These are phyloP conservation scores for Salvia hispanica DNA, from an alignment of 257 asterid species.

Conservation along the genomic window DNA sequence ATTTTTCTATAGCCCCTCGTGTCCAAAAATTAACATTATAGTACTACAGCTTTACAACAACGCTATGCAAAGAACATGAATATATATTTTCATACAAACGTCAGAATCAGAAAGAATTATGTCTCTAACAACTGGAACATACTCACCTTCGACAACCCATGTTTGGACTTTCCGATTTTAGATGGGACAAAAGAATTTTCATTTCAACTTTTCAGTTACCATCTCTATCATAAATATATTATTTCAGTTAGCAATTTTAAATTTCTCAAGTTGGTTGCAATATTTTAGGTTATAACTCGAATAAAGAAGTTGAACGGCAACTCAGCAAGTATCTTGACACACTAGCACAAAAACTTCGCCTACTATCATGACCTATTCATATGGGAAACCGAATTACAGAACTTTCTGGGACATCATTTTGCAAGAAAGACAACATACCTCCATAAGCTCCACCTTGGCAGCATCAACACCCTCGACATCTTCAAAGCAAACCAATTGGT, in stretches of 20 bases:
- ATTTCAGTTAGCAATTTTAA: constrained; percentile 5
- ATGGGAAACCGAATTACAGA: not conserved
- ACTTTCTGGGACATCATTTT: not conserved
- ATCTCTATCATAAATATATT: not conserved
- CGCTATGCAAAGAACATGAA: not conserved
- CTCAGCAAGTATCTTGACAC: constrained; percentile 10
- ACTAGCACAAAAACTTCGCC: not conserved
- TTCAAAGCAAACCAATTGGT: constrained; percentile 68
- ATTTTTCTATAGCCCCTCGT: constrained; percentile 3
- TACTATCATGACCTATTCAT: not conserved
- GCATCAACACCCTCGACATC: constrained; percentile 95
- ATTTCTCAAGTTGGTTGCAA: not conserved
- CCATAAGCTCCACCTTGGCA: constrained; percentile 95
- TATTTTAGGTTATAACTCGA: constrained; percentile 5
- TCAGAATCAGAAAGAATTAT: not conserved
- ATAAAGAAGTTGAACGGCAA: not conserved
- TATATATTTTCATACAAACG: not conserved
- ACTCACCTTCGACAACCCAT: not conserved
- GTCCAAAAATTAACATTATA: not conserved
- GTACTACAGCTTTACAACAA: not conserved
- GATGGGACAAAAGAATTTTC: not conserved
- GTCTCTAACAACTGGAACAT: constrained; percentile 3
- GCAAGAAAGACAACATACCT: constrained; percentile 47
- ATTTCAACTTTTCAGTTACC: not conserved
- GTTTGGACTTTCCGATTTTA: not conserved